Conservation (phyloP, 176 grass and related monocot genomes). For the Saccharum officinarum region DNA sequence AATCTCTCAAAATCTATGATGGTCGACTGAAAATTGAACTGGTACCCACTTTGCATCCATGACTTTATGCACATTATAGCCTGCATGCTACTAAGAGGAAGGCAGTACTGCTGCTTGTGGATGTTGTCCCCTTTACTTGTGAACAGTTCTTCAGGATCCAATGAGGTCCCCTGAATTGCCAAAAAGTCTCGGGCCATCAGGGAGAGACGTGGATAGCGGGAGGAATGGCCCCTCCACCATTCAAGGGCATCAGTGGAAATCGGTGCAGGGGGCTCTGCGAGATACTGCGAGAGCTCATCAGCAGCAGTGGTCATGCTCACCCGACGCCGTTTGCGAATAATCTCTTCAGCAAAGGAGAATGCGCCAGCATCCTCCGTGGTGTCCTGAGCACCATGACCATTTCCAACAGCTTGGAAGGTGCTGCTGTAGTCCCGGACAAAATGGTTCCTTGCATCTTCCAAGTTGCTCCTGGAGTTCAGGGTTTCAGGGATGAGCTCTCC, state of each 20-base stretch:
- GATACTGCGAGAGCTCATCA: conserved; percentile 87
- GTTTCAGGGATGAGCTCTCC: conserved; percentile 82
- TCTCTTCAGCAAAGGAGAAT: conserved; percentile 97
- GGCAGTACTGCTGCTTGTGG: conserved; percentile 71
- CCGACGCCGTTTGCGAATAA: conserved; percentile 73
- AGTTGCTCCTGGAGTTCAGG: conserved; percentile 67
- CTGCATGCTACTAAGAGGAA: conserved; percentile 63
- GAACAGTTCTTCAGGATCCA: conserved; percentile 82
- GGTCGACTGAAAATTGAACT: conserved; percentile 61
- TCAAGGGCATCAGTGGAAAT: conserved; percentile 78
- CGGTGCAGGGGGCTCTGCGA: conserved; percentile 63
- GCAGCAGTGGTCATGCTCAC: conserved; percentile 58
- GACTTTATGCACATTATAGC: conserved; percentile 68
- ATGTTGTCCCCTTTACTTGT: conserved; percentile 73
- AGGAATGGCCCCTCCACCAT: conserved; percentile 88
- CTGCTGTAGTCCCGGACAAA: conserved; percentile 83
- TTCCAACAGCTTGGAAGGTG: conserved; percentile 49
- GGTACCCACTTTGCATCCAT: conserved; percentile 83
- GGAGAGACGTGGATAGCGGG: conserved; percentile 79
- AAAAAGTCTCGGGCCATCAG: conserved; percentile 93
- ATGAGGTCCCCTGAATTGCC: conserved; percentile 74
- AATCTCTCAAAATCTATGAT: conserved; percentile 75
- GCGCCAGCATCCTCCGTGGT: conserved; percentile 41
- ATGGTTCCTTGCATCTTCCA: conserved; percentile 75
- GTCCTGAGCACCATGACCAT: conserved; percentile 52